A percentile compares a stretch with the other conserved stretches of the same genome.
phyloP scores from a whole-genome alignment of 1,284 basidiomycete species.

The Laetiporus sulphureus region DNA sequence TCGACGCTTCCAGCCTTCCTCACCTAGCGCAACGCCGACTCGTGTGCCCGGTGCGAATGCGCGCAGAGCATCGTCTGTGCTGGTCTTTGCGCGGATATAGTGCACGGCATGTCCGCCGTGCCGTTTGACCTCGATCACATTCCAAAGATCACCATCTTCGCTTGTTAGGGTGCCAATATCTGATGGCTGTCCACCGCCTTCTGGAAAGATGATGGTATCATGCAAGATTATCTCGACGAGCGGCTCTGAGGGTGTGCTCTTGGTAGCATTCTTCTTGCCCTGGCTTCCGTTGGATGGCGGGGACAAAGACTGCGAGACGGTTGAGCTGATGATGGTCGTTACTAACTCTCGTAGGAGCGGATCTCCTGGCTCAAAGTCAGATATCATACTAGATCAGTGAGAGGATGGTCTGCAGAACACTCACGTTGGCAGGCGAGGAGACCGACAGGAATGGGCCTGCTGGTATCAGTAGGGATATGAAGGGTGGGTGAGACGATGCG shows the following conservation, averaged over 20 bases:
- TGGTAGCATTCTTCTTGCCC: conserved; percentile 48
- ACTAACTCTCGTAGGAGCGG: conserved; percentile 52
- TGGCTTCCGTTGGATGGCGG: conserved; percentile 38
- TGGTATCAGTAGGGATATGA: conserved; percentile 41
- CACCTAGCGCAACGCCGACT: conserved; percentile 51
- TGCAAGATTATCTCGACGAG: conserved; percentile 63
- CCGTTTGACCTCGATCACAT: conserved; percentile 67
- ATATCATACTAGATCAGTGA: background rate
- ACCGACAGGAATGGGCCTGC: conserved; percentile 56
- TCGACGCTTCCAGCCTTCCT: conserved; percentile 63
- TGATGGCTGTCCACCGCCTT: conserved; percentile 83
- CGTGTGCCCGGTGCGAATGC: conserved; percentile 44
- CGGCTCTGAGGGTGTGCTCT: conserved; percentile 37
- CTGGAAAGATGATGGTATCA: conserved; percentile 86
- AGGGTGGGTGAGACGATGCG: conserved; percentile 54
- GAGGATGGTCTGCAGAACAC: conserved; percentile 13
- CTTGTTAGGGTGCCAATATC: conserved; percentile 63
- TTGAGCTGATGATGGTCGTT: conserved; percentile 47
- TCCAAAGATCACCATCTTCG: conserved; percentile 40
- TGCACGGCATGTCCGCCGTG: conserved; percentile 76
- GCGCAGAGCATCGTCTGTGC: conserved; percentile 37
- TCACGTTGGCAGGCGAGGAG: conserved; percentile 68
- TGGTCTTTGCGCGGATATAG: conserved; percentile 48
- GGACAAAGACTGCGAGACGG: conserved; percentile 35
- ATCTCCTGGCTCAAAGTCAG: conserved; percentile 41